These are phyloP conservation scores for Onygena corvina DNA, from an alignment of 2,329 filamentous ascomycete species.

Conservation along the genomic window DNA sequence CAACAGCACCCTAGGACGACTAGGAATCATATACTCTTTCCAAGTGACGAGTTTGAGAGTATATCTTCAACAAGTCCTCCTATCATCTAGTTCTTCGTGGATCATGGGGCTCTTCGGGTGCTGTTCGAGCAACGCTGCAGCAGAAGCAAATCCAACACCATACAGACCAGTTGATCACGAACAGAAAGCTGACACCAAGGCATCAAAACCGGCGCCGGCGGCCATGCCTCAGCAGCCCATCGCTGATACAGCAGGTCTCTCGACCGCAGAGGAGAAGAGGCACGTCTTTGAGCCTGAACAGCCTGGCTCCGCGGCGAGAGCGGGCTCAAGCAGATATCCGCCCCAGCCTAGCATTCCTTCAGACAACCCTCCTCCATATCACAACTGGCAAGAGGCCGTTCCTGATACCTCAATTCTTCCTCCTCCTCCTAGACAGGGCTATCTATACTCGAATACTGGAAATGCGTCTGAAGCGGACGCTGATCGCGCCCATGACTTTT, in stretches of 20 bases:
- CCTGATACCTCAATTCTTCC: slow-evolving; percentile 49
- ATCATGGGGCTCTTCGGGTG: background rate
- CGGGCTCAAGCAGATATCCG: background rate
- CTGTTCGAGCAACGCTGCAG: background rate
- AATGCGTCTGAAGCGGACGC: slow-evolving; percentile 46
- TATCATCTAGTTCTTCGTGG: background rate
- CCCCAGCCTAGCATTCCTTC: background rate
- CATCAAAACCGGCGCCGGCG: background rate
- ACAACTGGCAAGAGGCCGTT: slow-evolving; percentile 49
- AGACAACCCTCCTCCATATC: slow-evolving; percentile 42
- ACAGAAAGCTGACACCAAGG: background rate
- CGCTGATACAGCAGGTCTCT: background rate
- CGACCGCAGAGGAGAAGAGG: background rate
- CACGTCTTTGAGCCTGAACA: background rate
- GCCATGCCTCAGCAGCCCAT: background rate
- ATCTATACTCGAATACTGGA: slow-evolving; percentile 43
- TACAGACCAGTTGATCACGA: background rate
- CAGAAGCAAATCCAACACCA: background rate
- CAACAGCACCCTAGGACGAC: no score
- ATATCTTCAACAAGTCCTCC: no score
- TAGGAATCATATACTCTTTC: no score
- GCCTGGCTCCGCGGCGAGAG: background rate
- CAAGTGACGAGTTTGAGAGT: no score
- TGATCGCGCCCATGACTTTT: slow-evolving; percentile 46
- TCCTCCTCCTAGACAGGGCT: slow-evolving; percentile 45